A percentile compares a stretch with the other conserved stretches of the same genome.
Conservation (phyloP, 805 yeast species). For the Starmerella geochares region DNA sequence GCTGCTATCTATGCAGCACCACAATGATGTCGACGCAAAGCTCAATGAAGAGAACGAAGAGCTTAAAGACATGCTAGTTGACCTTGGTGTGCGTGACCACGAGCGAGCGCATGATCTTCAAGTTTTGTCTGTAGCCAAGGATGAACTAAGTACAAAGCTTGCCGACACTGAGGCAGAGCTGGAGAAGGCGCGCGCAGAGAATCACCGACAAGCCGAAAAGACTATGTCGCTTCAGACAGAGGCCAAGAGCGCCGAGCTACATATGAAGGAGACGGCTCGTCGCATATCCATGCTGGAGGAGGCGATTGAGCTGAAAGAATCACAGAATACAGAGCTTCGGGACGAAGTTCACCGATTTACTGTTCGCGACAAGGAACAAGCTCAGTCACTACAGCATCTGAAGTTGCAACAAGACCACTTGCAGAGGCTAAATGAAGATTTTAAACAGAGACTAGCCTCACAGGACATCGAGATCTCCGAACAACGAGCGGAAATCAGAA, state of each 20-base stretch:
- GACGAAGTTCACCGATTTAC: background rate
- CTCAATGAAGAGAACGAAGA: slow-evolving; percentile 4
- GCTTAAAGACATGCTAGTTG: slow-evolving; percentile 3
- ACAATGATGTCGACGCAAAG: background rate
- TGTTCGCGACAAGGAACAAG: background rate
- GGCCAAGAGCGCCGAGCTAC: background rate
- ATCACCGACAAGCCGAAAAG: background rate
- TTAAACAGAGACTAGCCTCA: background rate
- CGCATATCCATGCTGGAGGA: background rate
- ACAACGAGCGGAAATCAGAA: background rate
- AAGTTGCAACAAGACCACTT: background rate
- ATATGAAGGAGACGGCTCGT: background rate
- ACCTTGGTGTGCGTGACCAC: background rate
- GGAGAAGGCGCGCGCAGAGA: background rate
- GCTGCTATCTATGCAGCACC: background rate
- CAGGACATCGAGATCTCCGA: slow-evolving; percentile 1
- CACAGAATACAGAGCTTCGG: background rate
- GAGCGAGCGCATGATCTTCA: background rate
- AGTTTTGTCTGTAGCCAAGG: background rate
- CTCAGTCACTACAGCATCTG: background rate
- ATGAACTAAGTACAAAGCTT: background rate
- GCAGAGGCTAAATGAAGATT: background rate
- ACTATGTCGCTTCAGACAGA: background rate
- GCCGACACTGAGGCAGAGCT: background rate
- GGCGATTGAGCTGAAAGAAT: background rate